Conservation (phyloP, 2,329 filamentous ascomycete species). For the Purpureocillium takamizusanense region DNA sequence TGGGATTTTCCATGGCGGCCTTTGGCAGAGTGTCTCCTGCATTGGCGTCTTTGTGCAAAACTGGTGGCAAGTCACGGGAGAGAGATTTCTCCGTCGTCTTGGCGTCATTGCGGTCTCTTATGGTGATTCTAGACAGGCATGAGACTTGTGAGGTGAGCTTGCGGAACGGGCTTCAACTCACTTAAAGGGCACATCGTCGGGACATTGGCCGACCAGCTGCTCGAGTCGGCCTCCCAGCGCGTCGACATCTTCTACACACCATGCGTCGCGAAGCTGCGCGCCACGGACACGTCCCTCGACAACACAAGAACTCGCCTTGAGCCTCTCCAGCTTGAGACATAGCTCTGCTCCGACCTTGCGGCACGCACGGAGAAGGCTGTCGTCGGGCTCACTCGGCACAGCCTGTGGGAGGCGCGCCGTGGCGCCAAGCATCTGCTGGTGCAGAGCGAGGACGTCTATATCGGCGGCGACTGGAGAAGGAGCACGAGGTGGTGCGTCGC, state of each 20-base stretch:
- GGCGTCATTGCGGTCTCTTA: too few relatives aligned
- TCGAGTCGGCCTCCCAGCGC: constrained; percentile 10
- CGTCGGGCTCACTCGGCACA: background rate
- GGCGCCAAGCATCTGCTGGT: background rate
- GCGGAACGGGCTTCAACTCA: too few relatives aligned
- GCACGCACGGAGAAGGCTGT: constrained; percentile 6
- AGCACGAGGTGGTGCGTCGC: background rate
- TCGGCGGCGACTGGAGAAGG: background rate
- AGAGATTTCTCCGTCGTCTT: too few relatives aligned
- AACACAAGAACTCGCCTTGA: background rate
- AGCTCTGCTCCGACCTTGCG: constrained; percentile 16
- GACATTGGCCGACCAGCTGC: constrained; percentile 4
- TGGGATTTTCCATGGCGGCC: too few relatives aligned
- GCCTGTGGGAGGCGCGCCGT: background rate
- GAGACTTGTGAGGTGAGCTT: too few relatives aligned
- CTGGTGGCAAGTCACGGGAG: too few relatives aligned
- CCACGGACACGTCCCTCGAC: constrained; percentile 1
- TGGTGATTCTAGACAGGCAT: too few relatives aligned
- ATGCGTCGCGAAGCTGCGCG: constrained; percentile 7
- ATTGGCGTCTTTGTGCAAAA: too few relatives aligned
- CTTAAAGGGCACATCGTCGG: background rate
- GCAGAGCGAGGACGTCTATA: background rate
- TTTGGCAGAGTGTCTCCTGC: too few relatives aligned
- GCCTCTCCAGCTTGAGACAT: constrained; percentile 11
- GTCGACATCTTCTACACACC: constrained; percentile 10